Evolutionary conservation across 208 protist genomes (phyloP).

Genomic region (Trypanosoma conorhini): DNA sequence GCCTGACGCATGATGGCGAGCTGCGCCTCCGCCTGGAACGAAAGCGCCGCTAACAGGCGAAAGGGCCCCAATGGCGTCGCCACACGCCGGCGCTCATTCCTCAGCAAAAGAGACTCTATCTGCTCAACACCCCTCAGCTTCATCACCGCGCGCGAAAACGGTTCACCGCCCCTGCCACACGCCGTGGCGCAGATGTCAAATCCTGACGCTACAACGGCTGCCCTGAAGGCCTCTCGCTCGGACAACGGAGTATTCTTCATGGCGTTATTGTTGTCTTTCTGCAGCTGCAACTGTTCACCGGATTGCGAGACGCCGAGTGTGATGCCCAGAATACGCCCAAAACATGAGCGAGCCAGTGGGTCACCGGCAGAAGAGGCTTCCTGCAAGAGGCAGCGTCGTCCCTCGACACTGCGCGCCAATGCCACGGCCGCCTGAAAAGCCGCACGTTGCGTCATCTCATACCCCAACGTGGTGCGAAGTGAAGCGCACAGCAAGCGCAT

Average conservation of each 20-base stretch:
- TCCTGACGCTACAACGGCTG: constrained; percentile 10
- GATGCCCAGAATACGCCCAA: constrained; percentile 62
- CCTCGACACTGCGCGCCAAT: constrained; percentile 44
- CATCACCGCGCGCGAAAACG: constrained; percentile 29
- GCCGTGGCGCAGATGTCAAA: constrained; percentile 29
- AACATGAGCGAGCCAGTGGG: constrained; percentile 56
- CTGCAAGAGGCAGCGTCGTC: constrained; percentile 52
- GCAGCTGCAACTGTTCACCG: constrained; percentile 13
- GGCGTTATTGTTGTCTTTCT: constrained; percentile 18
- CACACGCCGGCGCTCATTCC: constrained; percentile 22
- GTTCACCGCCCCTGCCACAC: constrained; percentile 25
- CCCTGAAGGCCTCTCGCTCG: constrained; percentile 22
- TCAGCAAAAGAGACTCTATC: constrained; percentile 26
- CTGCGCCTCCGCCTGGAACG: constrained; percentile 47
- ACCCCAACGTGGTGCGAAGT: constrained; percentile 41
- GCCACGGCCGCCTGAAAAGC: constrained; percentile 35
- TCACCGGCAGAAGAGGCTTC: constrained; percentile 56
- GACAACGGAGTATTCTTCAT: constrained; percentile 7
- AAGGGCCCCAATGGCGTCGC: constrained; percentile 45
- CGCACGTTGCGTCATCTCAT: constrained; percentile 31
- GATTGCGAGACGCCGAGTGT: constrained; percentile 42
- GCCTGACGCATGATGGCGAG: constrained; percentile 32
- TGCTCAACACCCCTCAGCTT: constrained; percentile 33
- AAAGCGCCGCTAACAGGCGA: constrained; percentile 60
- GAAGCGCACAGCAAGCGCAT: constrained; percentile 33